Evolutionary conservation across 108 stramenopile genomes (phyloP).

Genomic region (Nitzschia inconspicua): DNA sequence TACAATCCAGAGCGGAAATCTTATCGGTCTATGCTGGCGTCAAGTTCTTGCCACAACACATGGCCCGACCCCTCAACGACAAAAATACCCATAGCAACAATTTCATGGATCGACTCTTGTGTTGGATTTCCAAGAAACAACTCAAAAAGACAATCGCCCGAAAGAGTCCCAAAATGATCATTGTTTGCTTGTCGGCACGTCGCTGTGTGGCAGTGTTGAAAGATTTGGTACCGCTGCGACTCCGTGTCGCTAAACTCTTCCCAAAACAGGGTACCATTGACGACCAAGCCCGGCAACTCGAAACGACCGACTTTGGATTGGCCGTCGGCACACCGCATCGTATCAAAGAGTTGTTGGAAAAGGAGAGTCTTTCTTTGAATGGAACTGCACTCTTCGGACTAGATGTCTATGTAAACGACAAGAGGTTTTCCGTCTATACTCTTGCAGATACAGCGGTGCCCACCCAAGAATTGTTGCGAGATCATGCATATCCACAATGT

Average conservation of each 20-base stretch:
- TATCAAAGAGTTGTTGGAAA: conserved; percentile 35
- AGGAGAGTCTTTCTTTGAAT: conserved; percentile 51
- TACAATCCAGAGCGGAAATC: conserved; percentile 14
- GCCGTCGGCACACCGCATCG: conserved; percentile 85
- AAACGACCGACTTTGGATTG: conserved; percentile 40
- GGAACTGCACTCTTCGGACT: conserved; percentile 58
- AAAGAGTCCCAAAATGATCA: conserved; percentile 57
- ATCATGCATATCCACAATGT: conserved; percentile 53
- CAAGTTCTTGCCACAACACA: conserved; percentile 2
- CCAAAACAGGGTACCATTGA: conserved; percentile 75
- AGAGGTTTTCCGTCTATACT: conserved; percentile 72
- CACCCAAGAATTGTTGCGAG: conserved; percentile 53
- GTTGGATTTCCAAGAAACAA: conserved; percentile 42
- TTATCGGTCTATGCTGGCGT: conserved; percentile 18
- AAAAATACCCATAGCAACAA: conserved; percentile 1
- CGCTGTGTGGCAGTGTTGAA: conserved; percentile 73
- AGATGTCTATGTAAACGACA: conserved; percentile 58
- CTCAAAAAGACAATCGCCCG: conserved; percentile 63
- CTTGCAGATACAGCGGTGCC: conserved; percentile 82
- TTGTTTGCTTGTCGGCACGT: conserved; percentile 75
- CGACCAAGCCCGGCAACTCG: conserved; percentile 52
- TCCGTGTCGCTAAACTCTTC: conserved; percentile 77
- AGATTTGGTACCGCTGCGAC: conserved; percentile 53
- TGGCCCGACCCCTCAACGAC: conserved; percentile 4
- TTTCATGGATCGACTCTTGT: conserved; percentile 21